phyloP scores from a whole-genome alignment of 768 basidiomycete species.

The Naganishia friedmannii region DNA sequence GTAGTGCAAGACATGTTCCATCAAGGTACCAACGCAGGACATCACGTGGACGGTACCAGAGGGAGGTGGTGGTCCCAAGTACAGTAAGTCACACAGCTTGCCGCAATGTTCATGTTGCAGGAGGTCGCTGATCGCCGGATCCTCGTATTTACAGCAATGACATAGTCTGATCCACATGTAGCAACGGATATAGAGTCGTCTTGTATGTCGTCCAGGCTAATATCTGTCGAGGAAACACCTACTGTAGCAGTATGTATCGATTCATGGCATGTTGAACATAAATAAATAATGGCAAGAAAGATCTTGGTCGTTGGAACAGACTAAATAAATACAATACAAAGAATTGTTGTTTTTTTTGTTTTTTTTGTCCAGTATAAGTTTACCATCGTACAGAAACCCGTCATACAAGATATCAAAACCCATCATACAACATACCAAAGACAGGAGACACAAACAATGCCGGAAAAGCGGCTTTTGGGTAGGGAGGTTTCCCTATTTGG shows the following conservation, averaged over 20 bases:
- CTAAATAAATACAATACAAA: no score
- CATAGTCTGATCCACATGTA: background rate
- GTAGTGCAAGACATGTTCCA: constrained; percentile 91
- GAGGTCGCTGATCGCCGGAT: background rate
- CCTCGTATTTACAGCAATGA: constrained; percentile 2
- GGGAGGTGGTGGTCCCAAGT: constrained; percentile 94
- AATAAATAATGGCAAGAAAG: no score
- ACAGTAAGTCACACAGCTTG: constrained; percentile 60
- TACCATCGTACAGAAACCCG: no score
- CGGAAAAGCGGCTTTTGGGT: no score
- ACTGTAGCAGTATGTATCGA: background rate
- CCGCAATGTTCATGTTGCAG: background rate
- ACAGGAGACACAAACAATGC: no score
- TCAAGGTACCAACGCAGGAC: constrained; percentile 92
- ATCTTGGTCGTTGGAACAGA: no score
- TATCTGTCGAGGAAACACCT: background rate
- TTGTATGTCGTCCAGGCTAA: no score
- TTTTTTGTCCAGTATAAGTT: no score
- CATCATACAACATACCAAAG: no score
- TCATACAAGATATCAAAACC: no score
- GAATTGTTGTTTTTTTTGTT: no score
- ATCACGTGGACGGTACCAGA: constrained; percentile 94
- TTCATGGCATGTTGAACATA: background rate
- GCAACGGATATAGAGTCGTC: background rate
- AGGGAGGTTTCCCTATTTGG: no score